These are phyloP conservation scores for Stevia rebaudiana DNA, from an alignment of 140 eudicot genomes.

Conservation along the genomic window DNA sequence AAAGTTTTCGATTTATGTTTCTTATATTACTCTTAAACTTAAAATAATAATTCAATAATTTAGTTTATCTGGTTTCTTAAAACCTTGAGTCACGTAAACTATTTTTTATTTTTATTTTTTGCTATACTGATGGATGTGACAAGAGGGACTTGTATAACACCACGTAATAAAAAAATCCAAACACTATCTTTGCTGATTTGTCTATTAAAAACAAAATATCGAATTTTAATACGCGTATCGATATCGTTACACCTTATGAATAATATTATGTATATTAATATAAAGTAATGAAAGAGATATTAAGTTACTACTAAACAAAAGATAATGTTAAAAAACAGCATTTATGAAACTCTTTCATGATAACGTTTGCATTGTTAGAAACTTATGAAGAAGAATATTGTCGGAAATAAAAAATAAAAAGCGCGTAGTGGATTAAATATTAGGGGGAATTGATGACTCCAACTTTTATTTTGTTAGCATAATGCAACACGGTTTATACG, in stretches of 20 bases:
- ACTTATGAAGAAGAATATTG: background rate
- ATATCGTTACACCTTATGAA: background rate
- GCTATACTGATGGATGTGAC: background rate
- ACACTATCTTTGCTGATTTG: background rate
- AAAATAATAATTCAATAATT: too few species aligned
- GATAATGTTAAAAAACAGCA: background rate
- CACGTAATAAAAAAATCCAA: background rate
- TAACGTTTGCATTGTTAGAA: conserved; percentile 13
- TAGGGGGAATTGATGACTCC: background rate
- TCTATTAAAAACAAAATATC: background rate
- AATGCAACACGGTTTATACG: conserved; percentile 24
- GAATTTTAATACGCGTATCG: background rate
- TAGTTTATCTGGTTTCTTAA: too few species aligned
- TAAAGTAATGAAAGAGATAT: background rate
- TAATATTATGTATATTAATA: background rate
- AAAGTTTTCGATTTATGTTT: too few species aligned
- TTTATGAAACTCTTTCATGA: background rate
- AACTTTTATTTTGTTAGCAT: background rate
- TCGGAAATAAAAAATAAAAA: background rate
- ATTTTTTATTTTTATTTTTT: too few species aligned
- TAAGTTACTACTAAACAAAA: background rate
- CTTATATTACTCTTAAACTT: too few species aligned
- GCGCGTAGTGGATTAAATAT: conserved; percentile 21
- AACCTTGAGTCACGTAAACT: too few species aligned
- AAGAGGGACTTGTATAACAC: background rate